A percentile compares a stretch with the other conserved stretches of the same genome.
phyloP scores from a whole-genome alignment of 2,329 filamentous ascomycete genomes.

The Fusarium coffeatum region DNA sequence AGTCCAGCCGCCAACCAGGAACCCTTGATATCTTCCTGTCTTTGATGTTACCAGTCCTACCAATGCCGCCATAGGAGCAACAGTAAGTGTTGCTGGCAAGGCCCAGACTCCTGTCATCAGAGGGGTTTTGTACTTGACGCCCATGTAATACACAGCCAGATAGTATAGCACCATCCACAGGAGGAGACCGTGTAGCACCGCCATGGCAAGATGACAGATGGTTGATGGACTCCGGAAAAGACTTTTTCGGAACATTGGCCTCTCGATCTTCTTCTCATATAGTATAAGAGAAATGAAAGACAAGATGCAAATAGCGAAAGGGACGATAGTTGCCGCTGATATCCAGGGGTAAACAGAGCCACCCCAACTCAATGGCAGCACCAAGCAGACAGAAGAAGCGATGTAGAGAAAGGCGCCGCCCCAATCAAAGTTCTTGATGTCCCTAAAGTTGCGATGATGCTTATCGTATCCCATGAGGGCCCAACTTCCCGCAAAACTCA shows the following conservation, averaged over 20 bases:
- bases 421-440: constrained; percentile 65
- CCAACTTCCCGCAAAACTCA: constrained; percentile 40
- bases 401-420: constrained; percentile 69
- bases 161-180: constrained; percentile 49
- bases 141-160: constrained; percentile 45
- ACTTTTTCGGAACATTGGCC: constrained; percentile 42
- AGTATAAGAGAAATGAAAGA: constrained; percentile 54
- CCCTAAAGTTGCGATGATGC: background rate
- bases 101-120: constrained; percentile 57
- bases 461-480: constrained; percentile 47
- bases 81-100: constrained; percentile 71
- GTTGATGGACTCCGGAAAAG: constrained; percentile 40
- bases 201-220: constrained; percentile 36
- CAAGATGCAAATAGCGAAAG: constrained; percentile 65
- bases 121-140: constrained; percentile 37
- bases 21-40: constrained; percentile 70
- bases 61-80: constrained; percentile 69
- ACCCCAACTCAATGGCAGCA: constrained; percentile 34
- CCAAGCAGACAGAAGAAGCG: constrained; percentile 25
- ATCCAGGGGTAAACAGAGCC: constrained; percentile 40
- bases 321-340: constrained; percentile 61
- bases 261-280: constrained; percentile 33
- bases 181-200: constrained; percentile 41
- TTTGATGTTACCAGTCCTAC: constrained; percentile 66
- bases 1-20: constrained; percentile 71